Percentiles rank a stretch among this genome's conserved stretches.
phyloP scores from a whole-genome alignment of 2,329 filamentous ascomycete genomes.

The Cadophora sp. region DNA sequence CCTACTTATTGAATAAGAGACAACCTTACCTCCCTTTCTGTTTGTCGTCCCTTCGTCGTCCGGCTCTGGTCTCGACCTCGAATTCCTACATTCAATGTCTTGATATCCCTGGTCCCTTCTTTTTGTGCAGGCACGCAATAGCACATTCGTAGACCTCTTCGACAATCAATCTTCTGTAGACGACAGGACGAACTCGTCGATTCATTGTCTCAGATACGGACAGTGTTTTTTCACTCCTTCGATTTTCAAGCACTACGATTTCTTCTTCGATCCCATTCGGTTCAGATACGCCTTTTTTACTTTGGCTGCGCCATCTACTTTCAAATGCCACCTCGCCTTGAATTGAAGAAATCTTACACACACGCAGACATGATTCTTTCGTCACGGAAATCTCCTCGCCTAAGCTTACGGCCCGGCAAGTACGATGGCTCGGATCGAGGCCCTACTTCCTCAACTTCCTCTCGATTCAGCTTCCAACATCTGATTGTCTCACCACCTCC shows the following conservation, averaged over 20 bases:
- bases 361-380: slow-evolving; percentile 47
- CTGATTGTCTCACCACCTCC: slow-evolving; percentile 72
- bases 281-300: slow-evolving; percentile 28
- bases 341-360: slow-evolving; percentile 46
- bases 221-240: not conserved
- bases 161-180: not conserved
- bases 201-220: not conserved
- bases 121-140: slow-evolving; percentile 39
- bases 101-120: slow-evolving; percentile 26
- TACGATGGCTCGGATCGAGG: slow-evolving; percentile 61
- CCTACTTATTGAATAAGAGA: not conserved
- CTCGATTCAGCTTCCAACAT: slow-evolving; percentile 70
- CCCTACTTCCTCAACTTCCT: slow-evolving; percentile 65
- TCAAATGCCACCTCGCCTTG: slow-evolving; percentile 41
- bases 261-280: slow-evolving; percentile 26
- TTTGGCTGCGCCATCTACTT: slow-evolving; percentile 41
- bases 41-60: slow-evolving; percentile 8
- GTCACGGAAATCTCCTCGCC: slow-evolving; percentile 50
- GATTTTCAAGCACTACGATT: not conserved
- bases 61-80: slow-evolving; percentile 9
- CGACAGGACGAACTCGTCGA: not conserved
- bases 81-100: slow-evolving; percentile 31
- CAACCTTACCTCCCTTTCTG: not conserved
- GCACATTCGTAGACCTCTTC: slow-evolving; percentile 17
- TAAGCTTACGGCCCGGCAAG: slow-evolving; percentile 64